Percentiles rank a stretch among this genome's conserved stretches.
Conservation (phyloP, 2,329 filamentous ascomycete genomes). For the Colletotrichum navitas region DNA sequence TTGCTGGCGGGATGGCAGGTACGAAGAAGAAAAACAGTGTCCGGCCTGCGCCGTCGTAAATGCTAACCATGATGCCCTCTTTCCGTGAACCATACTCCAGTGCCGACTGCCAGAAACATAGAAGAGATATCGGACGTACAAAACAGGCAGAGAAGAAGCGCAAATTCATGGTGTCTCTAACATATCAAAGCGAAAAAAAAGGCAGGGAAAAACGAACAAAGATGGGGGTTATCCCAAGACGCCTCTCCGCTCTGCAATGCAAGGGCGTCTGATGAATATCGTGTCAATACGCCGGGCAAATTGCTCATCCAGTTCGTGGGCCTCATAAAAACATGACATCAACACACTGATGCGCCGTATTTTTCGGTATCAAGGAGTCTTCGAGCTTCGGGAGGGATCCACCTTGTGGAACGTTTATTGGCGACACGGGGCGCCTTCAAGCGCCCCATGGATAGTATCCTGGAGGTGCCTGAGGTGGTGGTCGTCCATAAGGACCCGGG, state of each 20-base stretch:
- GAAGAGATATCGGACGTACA: conserved; percentile 14
- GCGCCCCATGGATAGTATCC: conserved; percentile 32
- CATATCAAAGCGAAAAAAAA: neutral
- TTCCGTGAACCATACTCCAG: conserved; percentile 33
- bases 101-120: conserved; percentile 24
- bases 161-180: conserved; percentile 15
- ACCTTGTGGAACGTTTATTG: neutral
- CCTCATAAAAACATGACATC: conserved; percentile 33
- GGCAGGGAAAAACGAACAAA: neutral
- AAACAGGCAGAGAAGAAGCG: conserved; percentile 10
- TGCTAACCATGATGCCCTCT: conserved; percentile 32
- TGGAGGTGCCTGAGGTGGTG: conserved; percentile 23
- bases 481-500: conserved; percentile 28
- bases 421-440: neutral
- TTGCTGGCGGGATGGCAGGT: neutral
- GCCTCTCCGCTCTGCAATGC: conserved; percentile 32
- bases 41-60: conserved; percentile 40
- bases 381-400: neutral
- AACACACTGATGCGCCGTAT: conserved; percentile 5
- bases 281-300: conserved; percentile 18
- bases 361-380: conserved; percentile 19
- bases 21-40: conserved; percentile 6
- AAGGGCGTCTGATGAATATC: neutral
- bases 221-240: conserved; percentile 5
- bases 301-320: conserved; percentile 37